phyloP scores from a whole-genome alignment of 2,329 filamentous ascomycete genomes.

The Penicillium palitans region DNA sequence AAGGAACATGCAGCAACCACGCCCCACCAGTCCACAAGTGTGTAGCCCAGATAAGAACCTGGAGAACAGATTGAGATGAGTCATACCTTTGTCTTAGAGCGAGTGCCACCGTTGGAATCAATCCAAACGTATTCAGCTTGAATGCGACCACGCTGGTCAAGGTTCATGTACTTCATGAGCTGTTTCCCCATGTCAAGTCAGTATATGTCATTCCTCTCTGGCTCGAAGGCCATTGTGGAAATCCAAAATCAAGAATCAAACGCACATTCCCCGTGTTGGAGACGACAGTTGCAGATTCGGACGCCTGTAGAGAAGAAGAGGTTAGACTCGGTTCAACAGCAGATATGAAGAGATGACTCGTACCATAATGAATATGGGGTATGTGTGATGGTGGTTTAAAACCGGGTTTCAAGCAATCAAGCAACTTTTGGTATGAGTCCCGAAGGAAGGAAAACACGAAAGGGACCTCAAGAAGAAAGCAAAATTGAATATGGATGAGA shows the following conservation, averaged over 20 bases:
- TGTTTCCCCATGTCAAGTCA: slow-evolving; percentile 49
- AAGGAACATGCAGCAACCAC: slow-evolving; percentile 3
- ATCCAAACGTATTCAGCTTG: slow-evolving; percentile 99
- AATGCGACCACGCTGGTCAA: slow-evolving; percentile 83
- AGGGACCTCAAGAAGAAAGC: slow-evolving; percentile 18
- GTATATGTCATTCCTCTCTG: slow-evolving; percentile 39
- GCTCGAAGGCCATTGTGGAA: slow-evolving; percentile 34
- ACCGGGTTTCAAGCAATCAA: slow-evolving; percentile 13
- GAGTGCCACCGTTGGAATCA: slow-evolving; percentile 76
- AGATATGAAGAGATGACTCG: slow-evolving; percentile 6
- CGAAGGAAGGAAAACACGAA: slow-evolving; percentile 19
- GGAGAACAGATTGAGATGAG: slow-evolving; percentile 24
- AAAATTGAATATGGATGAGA: slow-evolving; percentile 17
- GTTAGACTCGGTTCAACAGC: background rate
- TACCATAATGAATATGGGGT: slow-evolving; percentile 34
- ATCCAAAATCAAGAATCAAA: slow-evolving; percentile 34
- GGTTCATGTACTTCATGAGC: slow-evolving; percentile 88
- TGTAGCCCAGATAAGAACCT: background rate
- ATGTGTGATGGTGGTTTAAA: slow-evolving; percentile 14
- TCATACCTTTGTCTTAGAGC: slow-evolving; percentile 94
- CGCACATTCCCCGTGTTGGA: slow-evolving; percentile 51
- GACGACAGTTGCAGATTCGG: slow-evolving; percentile 43
- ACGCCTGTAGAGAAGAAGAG: slow-evolving; percentile 40
- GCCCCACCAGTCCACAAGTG: background rate
- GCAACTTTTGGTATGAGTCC: slow-evolving; percentile 7